Base-by-base conservation (phyloP, 345 rosid species). In the Eucalyptus polyanthemos region DNA sequence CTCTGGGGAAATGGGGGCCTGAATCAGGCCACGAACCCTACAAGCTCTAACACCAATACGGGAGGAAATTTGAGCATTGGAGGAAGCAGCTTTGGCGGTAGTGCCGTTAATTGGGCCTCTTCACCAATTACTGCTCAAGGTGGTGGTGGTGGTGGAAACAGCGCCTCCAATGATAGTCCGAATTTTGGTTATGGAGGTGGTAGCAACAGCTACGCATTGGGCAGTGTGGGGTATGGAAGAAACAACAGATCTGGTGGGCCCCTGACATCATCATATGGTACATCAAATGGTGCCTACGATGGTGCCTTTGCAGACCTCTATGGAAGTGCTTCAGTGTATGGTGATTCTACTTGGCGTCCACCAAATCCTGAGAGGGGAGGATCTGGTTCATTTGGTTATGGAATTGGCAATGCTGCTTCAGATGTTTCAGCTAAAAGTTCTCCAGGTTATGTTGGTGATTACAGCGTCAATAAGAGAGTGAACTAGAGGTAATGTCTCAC, bases 1-100 rank as follows among this genome's bases (percentile, higher is more conserved):
- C 87, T 96, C 92, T 96, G 96, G 98, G 97, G 96, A 88, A 93
- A 92, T 90, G 97, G 98, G 65, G 95, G 92, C 9, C 94, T 93
- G 49, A 88, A 92, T 89, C 91, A 91, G 88, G 93, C 89, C 89
- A 88, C 92, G 56, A 92, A 87, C 92, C 87, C 94, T 90, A 86
- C 93, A 86, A 92, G 90, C 88, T 93, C 95, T 69, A 91, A 60
- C 91, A 91, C 50, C 91, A 93, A 92, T 89, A 86, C 91, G 65
- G 96, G 95, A 86, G 95, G 94, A 88, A 91, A 90, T 90, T 95
- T 93, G 85, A 89, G 86, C 89, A 65, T 92, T 45, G 96, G 93
- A 88, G 97, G 94, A 90, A 94, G 60, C 85, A 91, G 89, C 86
- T 92, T 94, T 91, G 94, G 94, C 50, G 92, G 88, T 89, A 90